phyloP scores from a whole-genome alignment of 306 rosid genomes.

The Oemleria cerasiformis region DNA sequence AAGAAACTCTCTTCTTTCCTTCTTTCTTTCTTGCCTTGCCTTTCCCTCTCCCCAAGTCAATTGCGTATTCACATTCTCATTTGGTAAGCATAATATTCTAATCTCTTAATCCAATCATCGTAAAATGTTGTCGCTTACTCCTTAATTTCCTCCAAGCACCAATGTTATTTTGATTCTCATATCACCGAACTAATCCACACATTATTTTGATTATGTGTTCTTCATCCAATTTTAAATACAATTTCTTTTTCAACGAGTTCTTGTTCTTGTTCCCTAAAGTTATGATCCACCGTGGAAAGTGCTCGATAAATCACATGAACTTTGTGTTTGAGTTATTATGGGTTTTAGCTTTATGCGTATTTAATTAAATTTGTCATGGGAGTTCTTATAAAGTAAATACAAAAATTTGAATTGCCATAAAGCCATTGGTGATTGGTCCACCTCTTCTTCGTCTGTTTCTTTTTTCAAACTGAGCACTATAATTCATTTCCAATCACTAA shows the following conservation, averaged over 20 bases:
- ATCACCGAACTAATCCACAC: background rate
- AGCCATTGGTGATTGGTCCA: constrained; percentile 31
- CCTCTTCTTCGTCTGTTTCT: background rate
- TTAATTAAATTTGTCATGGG: background rate
- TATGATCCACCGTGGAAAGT: constrained; percentile 25
- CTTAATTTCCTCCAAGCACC: background rate
- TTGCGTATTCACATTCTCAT: constrained; percentile 13
- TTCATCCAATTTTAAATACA: background rate
- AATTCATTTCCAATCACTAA: no score
- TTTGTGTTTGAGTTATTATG: constrained; percentile 14
- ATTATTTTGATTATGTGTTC: background rate
- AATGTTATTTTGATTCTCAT: no score
- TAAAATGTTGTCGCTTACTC: background rate
- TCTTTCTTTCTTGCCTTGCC: constrained; percentile 22
- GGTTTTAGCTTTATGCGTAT: constrained; percentile 12
- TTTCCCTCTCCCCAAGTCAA: constrained; percentile 3
- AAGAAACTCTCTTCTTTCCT: constrained; percentile 30
- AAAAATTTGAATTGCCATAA: constrained; percentile 20
- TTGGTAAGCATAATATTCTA: constrained; percentile 35
- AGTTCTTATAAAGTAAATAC: constrained; percentile 20
- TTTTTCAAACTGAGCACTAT: no score
- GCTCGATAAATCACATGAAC: constrained; percentile 27
- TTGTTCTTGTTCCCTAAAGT: constrained; percentile 35
- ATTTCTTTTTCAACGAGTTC: constrained; percentile 16
- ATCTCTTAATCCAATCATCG: constrained; percentile 13